Evolutionary conservation across 1,284 basidiomycete genomes (phyloP).

Genomic region (Ganoderma resinaceum): DNA sequence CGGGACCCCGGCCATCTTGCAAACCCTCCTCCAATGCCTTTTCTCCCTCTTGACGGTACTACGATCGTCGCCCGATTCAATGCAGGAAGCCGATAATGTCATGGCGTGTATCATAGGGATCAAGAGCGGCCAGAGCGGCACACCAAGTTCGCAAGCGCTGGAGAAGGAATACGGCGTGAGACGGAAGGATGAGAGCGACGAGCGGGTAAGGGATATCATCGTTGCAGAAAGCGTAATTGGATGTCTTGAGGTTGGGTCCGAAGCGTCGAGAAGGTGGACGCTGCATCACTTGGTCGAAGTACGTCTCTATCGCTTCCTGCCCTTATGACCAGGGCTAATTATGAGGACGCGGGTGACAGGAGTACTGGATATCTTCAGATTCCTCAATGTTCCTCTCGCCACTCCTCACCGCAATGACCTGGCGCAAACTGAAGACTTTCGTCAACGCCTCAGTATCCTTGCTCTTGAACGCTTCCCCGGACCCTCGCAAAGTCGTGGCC

Average conservation of each 20-base stretch:
- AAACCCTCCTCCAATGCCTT: slow-evolving; percentile 58
- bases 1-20: slow-evolving; percentile 55
- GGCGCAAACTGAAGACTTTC: slow-evolving; percentile 48
- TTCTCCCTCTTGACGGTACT: slow-evolving; percentile 55
- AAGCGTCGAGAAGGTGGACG: slow-evolving; percentile 40
- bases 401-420: slow-evolving; percentile 42
- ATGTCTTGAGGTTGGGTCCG: slow-evolving; percentile 44
- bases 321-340: not conserved
- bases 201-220: slow-evolving; percentile 36
- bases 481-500: slow-evolving; percentile 26
- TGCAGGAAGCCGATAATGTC: slow-evolving; percentile 37
- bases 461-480: slow-evolving; percentile 36
- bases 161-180: slow-evolving; percentile 47
- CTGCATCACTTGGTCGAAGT: slow-evolving; percentile 43
- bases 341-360: slow-evolving; percentile 38
- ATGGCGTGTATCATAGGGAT: slow-evolving; percentile 40
- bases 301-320: slow-evolving; percentile 1
- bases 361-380: slow-evolving; percentile 54
- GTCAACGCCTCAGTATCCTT: slow-evolving; percentile 47
- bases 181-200: slow-evolving; percentile 40
- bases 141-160: slow-evolving; percentile 39
- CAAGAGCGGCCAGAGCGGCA: slow-evolving; percentile 40
- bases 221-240: slow-evolving; percentile 45
- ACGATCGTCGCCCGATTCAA: slow-evolving; percentile 29
- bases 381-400: slow-evolving; percentile 40